Conservation (phyloP, 495 filamentous ascomycete genomes). For the Geoglossum glabrum region DNA sequence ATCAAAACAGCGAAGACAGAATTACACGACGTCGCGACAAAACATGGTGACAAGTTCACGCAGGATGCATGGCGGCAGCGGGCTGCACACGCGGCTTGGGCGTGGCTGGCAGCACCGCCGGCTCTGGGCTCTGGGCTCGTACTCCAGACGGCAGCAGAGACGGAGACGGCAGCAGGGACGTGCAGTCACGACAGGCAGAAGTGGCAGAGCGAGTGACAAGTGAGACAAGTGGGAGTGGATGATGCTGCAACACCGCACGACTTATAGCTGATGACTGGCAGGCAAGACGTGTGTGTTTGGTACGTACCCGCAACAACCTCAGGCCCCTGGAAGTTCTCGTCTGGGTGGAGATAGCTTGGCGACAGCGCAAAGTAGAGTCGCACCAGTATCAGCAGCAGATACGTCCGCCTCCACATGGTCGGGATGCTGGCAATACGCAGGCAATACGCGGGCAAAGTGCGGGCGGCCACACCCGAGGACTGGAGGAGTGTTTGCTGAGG, state of each 20-base stretch:
- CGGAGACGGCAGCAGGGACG: too few relatives aligned
- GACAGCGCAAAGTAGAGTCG: constrained; percentile 86
- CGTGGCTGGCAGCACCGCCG: too few relatives aligned
- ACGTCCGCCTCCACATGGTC: constrained; percentile 76
- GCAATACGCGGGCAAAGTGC: not conserved
- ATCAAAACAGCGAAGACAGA: not conserved
- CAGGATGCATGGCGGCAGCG: not conserved
- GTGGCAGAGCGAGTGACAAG: too few relatives aligned
- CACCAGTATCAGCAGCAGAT: constrained; percentile 64
- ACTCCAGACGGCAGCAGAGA: too few relatives aligned
- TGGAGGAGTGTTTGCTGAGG: not conserved
- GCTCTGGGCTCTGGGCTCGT: too few relatives aligned
- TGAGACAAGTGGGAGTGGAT: too few relatives aligned
- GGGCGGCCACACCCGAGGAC: not conserved
- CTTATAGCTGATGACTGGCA: not conserved
- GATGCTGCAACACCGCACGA: not conserved
- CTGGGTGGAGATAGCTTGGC: constrained; percentile 91
- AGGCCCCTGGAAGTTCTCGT: constrained; percentile 96
- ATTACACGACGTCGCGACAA: not conserved
- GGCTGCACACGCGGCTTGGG: not conserved
- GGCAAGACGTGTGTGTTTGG: not conserved
- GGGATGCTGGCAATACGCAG: not conserved
- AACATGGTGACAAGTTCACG: not conserved
- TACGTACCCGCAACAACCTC: constrained; percentile 86
- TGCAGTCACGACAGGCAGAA: not conserved